Conservation (phyloP, 192 early-diverging fungal species). For the Martensiomyces pterosporus region DNA sequence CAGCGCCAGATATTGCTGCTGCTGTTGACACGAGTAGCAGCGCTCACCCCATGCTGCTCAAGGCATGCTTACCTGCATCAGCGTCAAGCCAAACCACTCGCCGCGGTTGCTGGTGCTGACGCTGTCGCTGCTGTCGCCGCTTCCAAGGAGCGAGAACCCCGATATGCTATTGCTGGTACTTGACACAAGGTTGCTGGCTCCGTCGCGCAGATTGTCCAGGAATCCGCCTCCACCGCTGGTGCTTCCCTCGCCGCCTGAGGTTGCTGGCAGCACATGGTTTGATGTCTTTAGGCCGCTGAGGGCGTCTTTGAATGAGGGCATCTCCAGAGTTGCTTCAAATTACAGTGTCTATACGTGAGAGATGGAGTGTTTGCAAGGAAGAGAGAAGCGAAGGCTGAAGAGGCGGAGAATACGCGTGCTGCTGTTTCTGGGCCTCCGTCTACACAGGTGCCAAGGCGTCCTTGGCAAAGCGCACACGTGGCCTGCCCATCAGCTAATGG, state of each 20-base stretch:
- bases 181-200: conserved; percentile 40
- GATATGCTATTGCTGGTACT: conserved; percentile 33
- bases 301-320: conserved; percentile 47
- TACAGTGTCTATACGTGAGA: no score
- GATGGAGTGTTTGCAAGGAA: no score
- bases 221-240: conserved; percentile 23
- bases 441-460: no score
- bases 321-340: no score
- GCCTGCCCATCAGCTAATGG: no score
- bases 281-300: conserved; percentile 49
- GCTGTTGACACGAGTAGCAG: not conserved
- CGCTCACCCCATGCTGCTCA: no score
- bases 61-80: conserved; percentile 36
- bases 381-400: no score
- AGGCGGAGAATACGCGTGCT: no score
- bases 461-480: no score
- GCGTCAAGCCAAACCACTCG: conserved; percentile 52
- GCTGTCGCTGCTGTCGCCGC: conserved; percentile 3
- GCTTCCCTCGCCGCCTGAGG: conserved; percentile 11
- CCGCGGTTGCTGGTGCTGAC: conserved; percentile 15
- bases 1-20: not conserved
- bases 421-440: no score
- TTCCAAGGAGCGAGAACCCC: conserved; percentile 17
- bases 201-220: conserved; percentile 39
- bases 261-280: conserved; percentile 33